Evolutionary conservation across 2,329 filamentous ascomycete genomes (phyloP).

Genomic region (Dothidotthia symphoricarpi): DNA sequence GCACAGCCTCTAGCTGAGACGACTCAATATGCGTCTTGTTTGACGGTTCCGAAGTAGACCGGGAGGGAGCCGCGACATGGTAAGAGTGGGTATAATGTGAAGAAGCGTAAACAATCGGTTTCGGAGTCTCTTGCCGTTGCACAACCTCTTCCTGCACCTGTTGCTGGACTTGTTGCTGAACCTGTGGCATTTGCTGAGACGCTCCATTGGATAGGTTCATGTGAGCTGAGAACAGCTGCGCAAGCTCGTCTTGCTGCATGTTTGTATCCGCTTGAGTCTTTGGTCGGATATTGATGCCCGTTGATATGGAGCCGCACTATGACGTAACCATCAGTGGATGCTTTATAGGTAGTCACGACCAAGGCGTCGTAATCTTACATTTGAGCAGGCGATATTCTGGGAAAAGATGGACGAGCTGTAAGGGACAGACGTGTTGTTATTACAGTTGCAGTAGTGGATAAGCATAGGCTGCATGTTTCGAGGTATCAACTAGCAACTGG

Average conservation of each 20-base stretch:
- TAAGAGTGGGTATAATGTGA: slow-evolving; percentile 83
- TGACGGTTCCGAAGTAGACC: slow-evolving; percentile 30
- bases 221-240: slow-evolving; percentile 74
- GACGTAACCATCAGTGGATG: slow-evolving; percentile 36
- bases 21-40: slow-evolving; percentile 32
- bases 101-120: slow-evolving; percentile 69
- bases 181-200: slow-evolving; percentile 21
- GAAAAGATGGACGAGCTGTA: slow-evolving; percentile 47
- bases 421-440: slow-evolving; percentile 41
- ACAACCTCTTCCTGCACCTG: slow-evolving; percentile 14
- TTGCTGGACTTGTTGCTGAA: slow-evolving; percentile 51
- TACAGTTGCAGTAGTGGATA: slow-evolving; percentile 42
- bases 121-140: slow-evolving; percentile 23
- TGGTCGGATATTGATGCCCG: slow-evolving; percentile 44
- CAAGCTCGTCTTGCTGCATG: slow-evolving; percentile 77
- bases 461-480: slow-evolving; percentile 39
- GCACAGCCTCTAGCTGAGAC: slow-evolving; percentile 55
- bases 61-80: slow-evolving; percentile 53
- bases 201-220: slow-evolving; percentile 58
- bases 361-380: slow-evolving; percentile 43
- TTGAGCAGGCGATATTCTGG: slow-evolving; percentile 45
- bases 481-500: slow-evolving; percentile 14
- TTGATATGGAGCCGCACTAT: slow-evolving; percentile 47
- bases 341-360: slow-evolving; percentile 6
- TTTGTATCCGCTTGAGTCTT: slow-evolving; percentile 31